A percentile compares a stretch with the other conserved stretches of the same genome.
Evolutionary conservation across 371 early-diverging fungal genomes (phyloP).

Genomic region (Phascolomyces articulosus): DNA sequence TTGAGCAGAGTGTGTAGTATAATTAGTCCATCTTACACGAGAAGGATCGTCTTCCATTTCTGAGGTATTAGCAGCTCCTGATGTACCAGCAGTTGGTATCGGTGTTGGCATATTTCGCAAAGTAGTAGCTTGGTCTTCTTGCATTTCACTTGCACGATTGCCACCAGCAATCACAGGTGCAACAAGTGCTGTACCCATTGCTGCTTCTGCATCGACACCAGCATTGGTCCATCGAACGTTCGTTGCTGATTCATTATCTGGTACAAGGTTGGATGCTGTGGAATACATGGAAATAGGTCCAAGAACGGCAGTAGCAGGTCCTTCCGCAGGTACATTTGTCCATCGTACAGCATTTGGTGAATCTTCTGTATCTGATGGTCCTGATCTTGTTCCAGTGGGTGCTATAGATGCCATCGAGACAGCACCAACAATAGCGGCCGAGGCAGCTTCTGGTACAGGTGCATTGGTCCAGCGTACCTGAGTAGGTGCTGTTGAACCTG

Average conservation of each 20-base stretch:
- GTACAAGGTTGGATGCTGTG: constrained; percentile 6
- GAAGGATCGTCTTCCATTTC: constrained; percentile 11
- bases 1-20: constrained; percentile 18
- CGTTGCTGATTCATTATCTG: not conserved
- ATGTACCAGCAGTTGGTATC: not conserved
- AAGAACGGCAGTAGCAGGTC: constrained; percentile 9
- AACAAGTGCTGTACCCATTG: constrained; percentile 45
- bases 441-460: not conserved
- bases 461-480: constrained; percentile 13
- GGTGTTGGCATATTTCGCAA: not conserved
- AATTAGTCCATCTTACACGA: constrained; percentile 31
- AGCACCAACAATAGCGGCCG: constrained; percentile 11
- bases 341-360: constrained; percentile 23
- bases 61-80: not conserved
- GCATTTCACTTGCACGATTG: not conserved
- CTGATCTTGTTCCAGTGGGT: not conserved
- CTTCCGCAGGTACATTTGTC: constrained; percentile 26
- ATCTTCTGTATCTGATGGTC: not conserved
- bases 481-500: not conserved
- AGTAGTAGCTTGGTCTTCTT: too few species aligned
- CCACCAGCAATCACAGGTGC: constrained; percentile 23
- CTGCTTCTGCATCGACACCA: constrained; percentile 34
- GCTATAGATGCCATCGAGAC: constrained; percentile 3
- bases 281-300: constrained; percentile 11
- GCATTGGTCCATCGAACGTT: constrained; percentile 40